Evolutionary conservation across 2,329 filamentous ascomycete species (phyloP), one percentile per base, ranked within the genome.

Genomic region (Epichloe coenophiala): DNA sequence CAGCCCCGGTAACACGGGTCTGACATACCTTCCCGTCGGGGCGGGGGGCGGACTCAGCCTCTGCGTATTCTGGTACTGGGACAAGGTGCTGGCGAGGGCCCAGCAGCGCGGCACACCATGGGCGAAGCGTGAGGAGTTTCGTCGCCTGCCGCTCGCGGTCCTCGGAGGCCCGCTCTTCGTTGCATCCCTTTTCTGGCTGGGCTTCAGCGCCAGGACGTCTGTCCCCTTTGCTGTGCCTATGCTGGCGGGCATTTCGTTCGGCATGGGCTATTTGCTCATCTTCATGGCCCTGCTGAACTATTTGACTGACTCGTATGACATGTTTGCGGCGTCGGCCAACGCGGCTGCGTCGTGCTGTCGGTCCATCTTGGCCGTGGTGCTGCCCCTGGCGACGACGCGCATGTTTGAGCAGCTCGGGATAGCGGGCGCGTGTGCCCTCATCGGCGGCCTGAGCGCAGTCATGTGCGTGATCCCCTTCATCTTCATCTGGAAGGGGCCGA

Each of bases 271-370:
- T 57, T 68, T 77, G 60, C 68, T 81, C 13, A 79, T 82, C 51
- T 83, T 84, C 62, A 80, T 82, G 63, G 76, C 78, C 0, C 68
- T 83, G 35, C 65, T 83, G 31, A 83, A 82, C 57, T 83, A 84
- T 58, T 69, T 83, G n/a, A 80, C 76, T 33, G 81, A 84, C 56
- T 79, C 81, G 19, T 85, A 85, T 62, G 75, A 80, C 55, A 73
- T 80, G 42, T 84, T 77, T 57, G 78, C 80, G 45, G 81, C 83
- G 61, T 81, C 83, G 17, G 90, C 86, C 61, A 97, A 77, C 45
- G 91, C 93, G 61, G 84, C 73, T 48, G 95, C 70, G 69, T 97
- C 93, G 51, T 95, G 68, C 69, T 95, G 86, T 1, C 90, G 93
- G 51, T 93, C 93, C 85, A 88, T 97, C 65, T 93, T 91, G 2